Evolutionary conservation across 2,329 filamentous ascomycete genomes (phyloP).

Genomic region (Westerdykella sp.): DNA sequence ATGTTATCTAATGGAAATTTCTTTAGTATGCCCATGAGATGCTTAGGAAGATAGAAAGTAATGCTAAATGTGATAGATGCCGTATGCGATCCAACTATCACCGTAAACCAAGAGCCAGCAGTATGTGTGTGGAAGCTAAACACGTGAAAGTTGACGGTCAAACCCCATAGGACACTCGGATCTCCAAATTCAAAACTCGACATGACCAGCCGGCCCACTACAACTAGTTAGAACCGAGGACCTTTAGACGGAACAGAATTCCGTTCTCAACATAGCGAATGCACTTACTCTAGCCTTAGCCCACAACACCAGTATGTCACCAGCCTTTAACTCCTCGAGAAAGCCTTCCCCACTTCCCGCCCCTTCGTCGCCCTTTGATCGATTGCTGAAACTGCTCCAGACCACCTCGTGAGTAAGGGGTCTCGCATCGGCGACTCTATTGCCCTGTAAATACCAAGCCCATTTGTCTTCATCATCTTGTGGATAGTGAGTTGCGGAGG

Average conservation of each 20-base stretch:
- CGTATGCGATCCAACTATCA: too few species aligned
- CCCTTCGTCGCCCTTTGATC: conserved; percentile 16
- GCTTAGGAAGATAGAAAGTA: too few species aligned
- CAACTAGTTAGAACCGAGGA: not conserved
- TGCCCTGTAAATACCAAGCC: conserved; percentile 31
- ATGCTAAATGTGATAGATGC: too few species aligned
- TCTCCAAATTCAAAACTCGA: not conserved
- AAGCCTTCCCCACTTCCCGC: conserved; percentile 24
- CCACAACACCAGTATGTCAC: conserved; percentile 27
- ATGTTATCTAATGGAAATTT: too few species aligned
- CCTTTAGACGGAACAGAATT: not conserved
- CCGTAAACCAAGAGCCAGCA: too few species aligned
- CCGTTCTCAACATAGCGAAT: not conserved
- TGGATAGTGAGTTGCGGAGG: conserved; percentile 12
- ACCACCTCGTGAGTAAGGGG: conserved; percentile 11
- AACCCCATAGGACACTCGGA: not conserved
- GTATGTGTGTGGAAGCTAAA: too few species aligned
- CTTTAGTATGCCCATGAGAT: too few species aligned
- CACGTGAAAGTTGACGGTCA: not conserved
- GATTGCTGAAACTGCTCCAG: conserved; percentile 11
- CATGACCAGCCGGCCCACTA: not conserved
- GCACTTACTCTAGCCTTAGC: conserved; percentile 29
- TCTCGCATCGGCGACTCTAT: conserved; percentile 16
- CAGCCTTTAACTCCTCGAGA: conserved; percentile 17
- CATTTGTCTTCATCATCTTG: conserved; percentile 18